Evolutionary conservation across 129 eudicot species (phyloP).

Genomic region (Flaveria brownii): DNA sequence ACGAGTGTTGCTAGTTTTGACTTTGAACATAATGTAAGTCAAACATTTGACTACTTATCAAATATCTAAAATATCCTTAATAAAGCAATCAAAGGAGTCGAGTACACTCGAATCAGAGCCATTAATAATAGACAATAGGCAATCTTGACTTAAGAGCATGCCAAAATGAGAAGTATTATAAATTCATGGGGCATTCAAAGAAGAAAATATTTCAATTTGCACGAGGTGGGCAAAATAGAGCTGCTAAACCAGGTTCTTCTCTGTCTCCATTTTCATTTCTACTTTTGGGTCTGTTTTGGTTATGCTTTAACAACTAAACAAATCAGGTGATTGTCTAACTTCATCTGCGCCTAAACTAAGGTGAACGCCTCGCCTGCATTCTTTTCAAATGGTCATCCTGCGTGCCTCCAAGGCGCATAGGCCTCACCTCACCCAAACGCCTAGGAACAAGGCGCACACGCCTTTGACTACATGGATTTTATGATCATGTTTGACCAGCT

Average conservation of each 20-base stretch:
- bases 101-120: background rate
- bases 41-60: slow-evolving; percentile 9
- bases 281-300: too few species aligned
- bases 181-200: background rate
- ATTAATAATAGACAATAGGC: background rate
- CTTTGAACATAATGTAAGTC: slow-evolving; percentile 9
- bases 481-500: background rate
- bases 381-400: too few species aligned
- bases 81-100: background rate
- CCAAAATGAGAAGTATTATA: background rate
- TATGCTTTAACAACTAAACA: too few species aligned
- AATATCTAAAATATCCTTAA: background rate
- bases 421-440: too few species aligned
- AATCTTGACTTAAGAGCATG: background rate
- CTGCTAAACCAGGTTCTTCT: too few species aligned
- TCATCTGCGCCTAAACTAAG: too few species aligned
- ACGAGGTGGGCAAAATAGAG: background rate
- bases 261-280: too few species aligned
- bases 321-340: too few species aligned
- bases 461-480: background rate
- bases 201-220: background rate
- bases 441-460: too few species aligned
- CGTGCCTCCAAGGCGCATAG: too few species aligned
- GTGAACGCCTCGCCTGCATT: too few species aligned
- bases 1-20: background rate